phyloP scores from a whole-genome alignment of 352 stramenopile species.

The Phytophthora megakarya region DNA sequence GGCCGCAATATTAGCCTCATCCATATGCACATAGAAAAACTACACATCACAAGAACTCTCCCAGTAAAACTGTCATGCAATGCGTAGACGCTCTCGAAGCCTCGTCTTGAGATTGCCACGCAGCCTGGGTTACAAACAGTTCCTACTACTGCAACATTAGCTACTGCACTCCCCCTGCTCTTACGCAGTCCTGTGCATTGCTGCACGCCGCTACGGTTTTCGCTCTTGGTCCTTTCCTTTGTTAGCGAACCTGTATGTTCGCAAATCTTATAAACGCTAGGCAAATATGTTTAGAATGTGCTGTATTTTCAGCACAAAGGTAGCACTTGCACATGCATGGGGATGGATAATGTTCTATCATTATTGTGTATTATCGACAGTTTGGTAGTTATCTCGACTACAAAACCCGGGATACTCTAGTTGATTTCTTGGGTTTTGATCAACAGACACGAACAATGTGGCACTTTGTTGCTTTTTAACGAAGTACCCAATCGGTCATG shows the following conservation, averaged over 20 bases:
- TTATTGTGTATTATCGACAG: too few relatives aligned
- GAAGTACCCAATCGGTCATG: too few relatives aligned
- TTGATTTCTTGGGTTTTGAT: too few relatives aligned
- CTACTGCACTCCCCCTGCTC: not conserved
- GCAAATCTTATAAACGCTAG: slow-evolving; percentile 1
- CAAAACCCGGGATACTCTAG: too few relatives aligned
- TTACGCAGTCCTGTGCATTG: too few relatives aligned
- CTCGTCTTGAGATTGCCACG: not conserved
- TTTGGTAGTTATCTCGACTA: too few relatives aligned
- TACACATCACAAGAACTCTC: not conserved
- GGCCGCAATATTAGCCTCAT: not conserved
- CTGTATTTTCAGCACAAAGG: slow-evolving; percentile 1
- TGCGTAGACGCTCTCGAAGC: not conserved
- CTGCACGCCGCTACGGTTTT: not conserved
- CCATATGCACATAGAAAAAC: not conserved
- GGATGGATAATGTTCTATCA: too few relatives aligned
- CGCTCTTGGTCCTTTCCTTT: not conserved
- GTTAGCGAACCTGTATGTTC: not conserved
- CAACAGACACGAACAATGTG: too few relatives aligned
- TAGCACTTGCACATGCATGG: too few relatives aligned
- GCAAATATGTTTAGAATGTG: slow-evolving; percentile 5
- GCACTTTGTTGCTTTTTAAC: too few relatives aligned
- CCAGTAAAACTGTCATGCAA: not conserved
- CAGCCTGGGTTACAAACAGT: not conserved
- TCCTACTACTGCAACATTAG: not conserved